Evolutionary conservation across 805 yeast genomes (phyloP).

Genomic region (Starmerella apis): DNA sequence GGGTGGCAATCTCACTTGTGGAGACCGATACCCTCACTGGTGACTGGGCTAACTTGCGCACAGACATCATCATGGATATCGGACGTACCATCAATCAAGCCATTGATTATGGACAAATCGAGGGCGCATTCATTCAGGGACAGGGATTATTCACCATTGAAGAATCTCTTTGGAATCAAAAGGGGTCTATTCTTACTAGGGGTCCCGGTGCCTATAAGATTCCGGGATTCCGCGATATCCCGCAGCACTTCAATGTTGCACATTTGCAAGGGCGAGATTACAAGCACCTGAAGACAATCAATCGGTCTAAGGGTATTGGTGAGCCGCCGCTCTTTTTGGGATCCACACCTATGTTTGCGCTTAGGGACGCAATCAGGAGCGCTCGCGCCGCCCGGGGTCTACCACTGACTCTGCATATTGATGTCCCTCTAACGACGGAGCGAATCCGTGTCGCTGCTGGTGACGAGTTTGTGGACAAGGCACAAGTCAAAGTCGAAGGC

Average conservation of each 20-base stretch:
- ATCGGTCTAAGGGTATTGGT: conserved; percentile 41
- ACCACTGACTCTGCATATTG: conserved; percentile 21
- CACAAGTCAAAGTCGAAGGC: conserved; percentile 27
- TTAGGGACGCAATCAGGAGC: conserved; percentile 36
- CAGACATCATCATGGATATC: conserved; percentile 41
- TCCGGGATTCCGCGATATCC: conserved; percentile 42
- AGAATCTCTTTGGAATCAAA: conserved; percentile 39
- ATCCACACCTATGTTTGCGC: conserved; percentile 36
- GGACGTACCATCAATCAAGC: conserved; percentile 42
- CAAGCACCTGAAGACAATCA: conserved; percentile 38
- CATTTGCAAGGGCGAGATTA: conserved; percentile 37
- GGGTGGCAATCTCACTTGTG: conserved; percentile 36
- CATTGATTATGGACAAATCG: conserved; percentile 43
- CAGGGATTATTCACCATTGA: conserved; percentile 43
- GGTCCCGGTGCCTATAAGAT: conserved; percentile 45
- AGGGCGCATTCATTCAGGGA: conserved; percentile 43
- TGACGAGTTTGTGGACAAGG: conserved; percentile 31
- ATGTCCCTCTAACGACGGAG: conserved; percentile 39
- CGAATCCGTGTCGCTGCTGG: conserved; percentile 36
- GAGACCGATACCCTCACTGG: conserved; percentile 43
- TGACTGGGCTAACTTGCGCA: conserved; percentile 37
- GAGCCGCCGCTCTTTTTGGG: conserved; percentile 45
- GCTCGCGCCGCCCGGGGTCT: conserved; percentile 33
- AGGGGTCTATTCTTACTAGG: conserved; percentile 37
- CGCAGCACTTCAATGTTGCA: conserved; percentile 38